Evolutionary conservation across 1,284 basidiomycete genomes (phyloP), one percentile per base, ranked within the genome.

Genomic region (Vanrija sp.): DNA sequence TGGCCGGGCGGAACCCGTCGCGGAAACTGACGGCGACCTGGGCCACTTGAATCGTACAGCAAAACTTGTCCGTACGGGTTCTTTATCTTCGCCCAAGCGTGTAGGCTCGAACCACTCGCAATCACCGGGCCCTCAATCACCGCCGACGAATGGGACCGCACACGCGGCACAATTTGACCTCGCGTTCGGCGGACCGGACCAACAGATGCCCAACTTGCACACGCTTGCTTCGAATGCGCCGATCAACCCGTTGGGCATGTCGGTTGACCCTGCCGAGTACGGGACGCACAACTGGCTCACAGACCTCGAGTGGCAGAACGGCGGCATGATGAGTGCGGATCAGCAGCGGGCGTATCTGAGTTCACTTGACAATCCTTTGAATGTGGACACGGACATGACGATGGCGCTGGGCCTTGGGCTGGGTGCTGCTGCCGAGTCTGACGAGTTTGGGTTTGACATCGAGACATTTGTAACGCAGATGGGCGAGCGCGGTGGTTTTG

Each of bases 21-120:
- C 44, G 12, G 57, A 54, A 9, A 62, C 63, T 40, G 69, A 72
- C 38, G 68, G 69, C 38, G 69, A 72, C 51, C 59, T 74, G 10
- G 64, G 62, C 21, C 72, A 74, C 54, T 47, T 74, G 42, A 54
- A 54, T n/a, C 62, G 65, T 12, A 57, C 57, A 5, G 62, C 61
- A 18, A 67, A 65, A 46, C 53, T 73, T 1, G 57, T 65, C 9
- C 55, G 71, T 26, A 61, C 72, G 2, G 51, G 47, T 8, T 47
- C 51, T 14, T 18, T 39, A 10, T 29, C 50, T 21, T 43, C 34
- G 15, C 50, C 43, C 38, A 46, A 46, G 39, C 43, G 23, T 14
- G 23, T 23, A 1, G 21, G 19, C 43, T 45, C 23, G 16, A 34
- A 12, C 34, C 34, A 34, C 12, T 34, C 34, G 34, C 34, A 34